Conservation (phyloP, 176 grass and related monocot genomes). For the Cenchrus purpureus region DNA sequence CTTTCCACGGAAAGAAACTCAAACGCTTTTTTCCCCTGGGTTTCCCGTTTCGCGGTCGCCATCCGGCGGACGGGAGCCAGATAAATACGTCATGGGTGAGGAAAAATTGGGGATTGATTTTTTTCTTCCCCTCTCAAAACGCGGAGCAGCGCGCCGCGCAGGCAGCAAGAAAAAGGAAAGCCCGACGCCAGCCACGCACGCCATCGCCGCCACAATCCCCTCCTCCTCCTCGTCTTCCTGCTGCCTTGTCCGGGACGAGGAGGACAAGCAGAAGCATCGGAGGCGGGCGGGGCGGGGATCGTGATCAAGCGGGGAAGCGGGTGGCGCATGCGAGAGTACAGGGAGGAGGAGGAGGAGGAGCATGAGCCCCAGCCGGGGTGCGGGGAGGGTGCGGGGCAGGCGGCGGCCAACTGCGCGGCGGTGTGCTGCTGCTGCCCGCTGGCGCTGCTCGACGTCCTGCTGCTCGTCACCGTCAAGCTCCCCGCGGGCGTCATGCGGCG, state of each 20-base stretch:
- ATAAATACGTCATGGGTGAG: constrained; percentile 25
- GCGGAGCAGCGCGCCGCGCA: background rate
- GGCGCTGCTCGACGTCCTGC: constrained; percentile 60
- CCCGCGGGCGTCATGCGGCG: constrained; percentile 43
- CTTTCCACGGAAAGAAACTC: background rate
- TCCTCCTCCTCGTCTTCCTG: background rate
- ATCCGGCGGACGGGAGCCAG: background rate
- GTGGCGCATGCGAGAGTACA: constrained; percentile 27
- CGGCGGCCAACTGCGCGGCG: constrained; percentile 73
- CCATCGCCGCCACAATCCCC: constrained; percentile 9
- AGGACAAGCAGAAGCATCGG: background rate
- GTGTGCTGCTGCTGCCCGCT: constrained; percentile 84
- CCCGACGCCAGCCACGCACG: constrained; percentile 17
- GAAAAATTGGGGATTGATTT: constrained; percentile 35
- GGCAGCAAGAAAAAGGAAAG: background rate
- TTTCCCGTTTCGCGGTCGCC: background rate
- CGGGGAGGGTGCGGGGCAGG: constrained; percentile 65
- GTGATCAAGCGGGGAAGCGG: background rate
- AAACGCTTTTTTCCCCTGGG: background rate
- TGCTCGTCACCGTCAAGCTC: constrained; percentile 43
- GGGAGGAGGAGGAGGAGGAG: background rate
- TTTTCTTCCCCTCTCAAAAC: background rate
- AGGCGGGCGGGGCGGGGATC: background rate
- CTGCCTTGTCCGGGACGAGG: background rate
- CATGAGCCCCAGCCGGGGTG: constrained; percentile 41